Evolutionary conservation across 768 basidiomycete species (phyloP).

Genomic region (Mycena polygramma): DNA sequence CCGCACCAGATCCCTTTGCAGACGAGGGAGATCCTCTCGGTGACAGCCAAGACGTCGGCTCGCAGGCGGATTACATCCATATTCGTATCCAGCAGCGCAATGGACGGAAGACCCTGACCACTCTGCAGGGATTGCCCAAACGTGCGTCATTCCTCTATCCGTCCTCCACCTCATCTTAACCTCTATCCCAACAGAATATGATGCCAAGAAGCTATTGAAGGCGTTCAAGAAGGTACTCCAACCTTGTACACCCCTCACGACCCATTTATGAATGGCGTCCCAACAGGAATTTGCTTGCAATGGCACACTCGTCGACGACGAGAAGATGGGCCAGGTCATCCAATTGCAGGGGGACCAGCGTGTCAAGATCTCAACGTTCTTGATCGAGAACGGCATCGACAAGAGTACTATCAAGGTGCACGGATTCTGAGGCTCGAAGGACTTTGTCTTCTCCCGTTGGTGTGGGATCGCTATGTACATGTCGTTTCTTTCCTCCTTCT

Average conservation of each 20-base stretch:
- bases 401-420: conserved; percentile 87
- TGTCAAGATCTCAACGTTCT: conserved; percentile 89
- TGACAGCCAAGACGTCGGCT: conserved; percentile 81
- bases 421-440: conserved; percentile 72
- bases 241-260: conserved; percentile 4
- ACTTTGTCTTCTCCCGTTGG: background rate
- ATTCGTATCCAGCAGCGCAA: conserved; percentile 99
- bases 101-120: conserved; percentile 98
- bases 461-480: conserved; percentile 14
- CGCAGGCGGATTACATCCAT: conserved; percentile 88
- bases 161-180: conserved; percentile 28
- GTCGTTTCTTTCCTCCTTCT: conserved; percentile 34
- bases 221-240: conserved; percentile 93
- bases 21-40: conserved; percentile 91
- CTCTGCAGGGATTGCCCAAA: conserved; percentile 94
- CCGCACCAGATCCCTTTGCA: conserved; percentile 88
- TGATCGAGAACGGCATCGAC: conserved; percentile 84
- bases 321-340: conserved; percentile 96
- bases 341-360: conserved; percentile 99
- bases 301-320: conserved; percentile 95
- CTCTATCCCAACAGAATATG: conserved; percentile 76
- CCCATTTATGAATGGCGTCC: conserved; percentile 16
- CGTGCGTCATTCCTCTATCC: conserved; percentile 61
- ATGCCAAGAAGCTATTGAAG: conserved; percentile 97
- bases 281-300: conserved; percentile 97